These are phyloP conservation scores for Mycena chlorophos DNA, from an alignment of 768 basidiomycete species.

Conservation along the genomic window DNA sequence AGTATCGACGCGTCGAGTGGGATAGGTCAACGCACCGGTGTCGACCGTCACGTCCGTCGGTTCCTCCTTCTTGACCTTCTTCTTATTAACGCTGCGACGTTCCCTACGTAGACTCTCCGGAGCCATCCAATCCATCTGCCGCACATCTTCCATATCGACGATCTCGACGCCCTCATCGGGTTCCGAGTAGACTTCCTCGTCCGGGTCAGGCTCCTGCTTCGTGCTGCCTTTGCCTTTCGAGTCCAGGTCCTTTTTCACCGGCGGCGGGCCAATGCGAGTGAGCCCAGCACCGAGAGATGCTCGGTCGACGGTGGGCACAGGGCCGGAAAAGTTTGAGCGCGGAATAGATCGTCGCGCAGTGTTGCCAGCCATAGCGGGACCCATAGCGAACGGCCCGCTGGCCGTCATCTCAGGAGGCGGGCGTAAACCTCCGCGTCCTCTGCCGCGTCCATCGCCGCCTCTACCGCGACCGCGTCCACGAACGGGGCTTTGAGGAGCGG, in stretches of 20 bases:
- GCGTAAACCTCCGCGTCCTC: slow-evolving; percentile 54
- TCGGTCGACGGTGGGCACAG: slow-evolving; percentile 40
- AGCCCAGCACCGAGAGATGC: slow-evolving; percentile 50
- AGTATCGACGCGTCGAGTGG: background rate
- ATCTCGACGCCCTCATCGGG: slow-evolving; percentile 88
- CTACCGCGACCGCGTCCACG: slow-evolving; percentile 42
- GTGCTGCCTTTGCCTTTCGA: slow-evolving; percentile 31
- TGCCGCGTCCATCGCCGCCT: slow-evolving; percentile 46
- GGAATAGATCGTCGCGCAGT: slow-evolving; percentile 52
- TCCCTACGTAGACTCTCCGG: slow-evolving; percentile 70
- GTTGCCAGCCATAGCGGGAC: slow-evolving; percentile 67
- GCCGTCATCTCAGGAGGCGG: slow-evolving; percentile 74
- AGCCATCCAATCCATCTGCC: slow-evolving; percentile 86
- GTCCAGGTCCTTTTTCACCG: slow-evolving; percentile 45
- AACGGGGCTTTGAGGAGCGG: slow-evolving; percentile 33
- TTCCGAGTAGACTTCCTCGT: slow-evolving; percentile 78
- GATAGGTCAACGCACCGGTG: slow-evolving; percentile 26
- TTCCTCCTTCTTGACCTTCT: slow-evolving; percentile 46
- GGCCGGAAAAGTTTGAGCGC: slow-evolving; percentile 57
- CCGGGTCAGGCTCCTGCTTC: slow-evolving; percentile 38
- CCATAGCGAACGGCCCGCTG: slow-evolving; percentile 86
- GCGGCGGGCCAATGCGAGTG: slow-evolving; percentile 50
- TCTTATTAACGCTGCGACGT: slow-evolving; percentile 34
- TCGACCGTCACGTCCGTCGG: slow-evolving; percentile 4
- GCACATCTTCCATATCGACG: slow-evolving; percentile 77